Evolutionary conservation across 2,329 filamentous ascomycete genomes (phyloP).

Genomic region (Aspergillus chevalieri): DNA sequence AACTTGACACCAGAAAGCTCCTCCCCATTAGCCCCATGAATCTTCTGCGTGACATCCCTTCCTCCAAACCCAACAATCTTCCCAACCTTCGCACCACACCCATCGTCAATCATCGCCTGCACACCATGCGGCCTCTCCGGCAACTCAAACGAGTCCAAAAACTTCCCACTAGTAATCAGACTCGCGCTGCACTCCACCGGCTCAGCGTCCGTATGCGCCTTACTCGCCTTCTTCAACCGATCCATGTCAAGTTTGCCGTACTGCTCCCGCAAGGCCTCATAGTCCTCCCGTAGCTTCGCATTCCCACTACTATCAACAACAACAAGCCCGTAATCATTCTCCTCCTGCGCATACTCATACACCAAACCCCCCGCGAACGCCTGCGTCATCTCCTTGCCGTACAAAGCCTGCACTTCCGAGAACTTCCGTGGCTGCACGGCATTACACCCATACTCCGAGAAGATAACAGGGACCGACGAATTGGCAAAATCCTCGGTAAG

Average conservation of each 20-base stretch:
- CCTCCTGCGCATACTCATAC: constrained; percentile 47
- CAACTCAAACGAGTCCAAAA: constrained; percentile 74
- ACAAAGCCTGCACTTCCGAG: constrained; percentile 56
- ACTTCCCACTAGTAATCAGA: constrained; percentile 61
- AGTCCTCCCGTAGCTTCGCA: constrained; percentile 58
- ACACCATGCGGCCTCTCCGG: constrained; percentile 63
- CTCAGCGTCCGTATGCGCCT: constrained; percentile 48
- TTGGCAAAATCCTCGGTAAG: constrained; percentile 55
- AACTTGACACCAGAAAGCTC: constrained; percentile 60
- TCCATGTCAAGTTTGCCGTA: constrained; percentile 69
- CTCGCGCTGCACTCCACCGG: constrained; percentile 59
- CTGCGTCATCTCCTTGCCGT: constrained; percentile 53
- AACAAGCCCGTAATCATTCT: constrained; percentile 53
- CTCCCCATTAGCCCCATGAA: constrained; percentile 52
- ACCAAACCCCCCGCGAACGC: constrained; percentile 54
- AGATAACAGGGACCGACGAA: constrained; percentile 57
- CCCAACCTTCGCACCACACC: constrained; percentile 61
- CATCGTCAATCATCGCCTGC: constrained; percentile 67
- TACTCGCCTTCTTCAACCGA: constrained; percentile 58
- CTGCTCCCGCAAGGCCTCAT: constrained; percentile 67
- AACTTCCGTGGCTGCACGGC: constrained; percentile 52
- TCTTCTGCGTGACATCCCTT: constrained; percentile 50
- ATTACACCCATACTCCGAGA: constrained; percentile 64
- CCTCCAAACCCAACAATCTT: constrained; percentile 57
- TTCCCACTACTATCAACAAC: constrained; percentile 53